A percentile compares a stretch with the other conserved stretches of the same genome.
phyloP scores from a whole-genome alignment of 805 yeast species.

The Saccharomycopsis fermentans region DNA sequence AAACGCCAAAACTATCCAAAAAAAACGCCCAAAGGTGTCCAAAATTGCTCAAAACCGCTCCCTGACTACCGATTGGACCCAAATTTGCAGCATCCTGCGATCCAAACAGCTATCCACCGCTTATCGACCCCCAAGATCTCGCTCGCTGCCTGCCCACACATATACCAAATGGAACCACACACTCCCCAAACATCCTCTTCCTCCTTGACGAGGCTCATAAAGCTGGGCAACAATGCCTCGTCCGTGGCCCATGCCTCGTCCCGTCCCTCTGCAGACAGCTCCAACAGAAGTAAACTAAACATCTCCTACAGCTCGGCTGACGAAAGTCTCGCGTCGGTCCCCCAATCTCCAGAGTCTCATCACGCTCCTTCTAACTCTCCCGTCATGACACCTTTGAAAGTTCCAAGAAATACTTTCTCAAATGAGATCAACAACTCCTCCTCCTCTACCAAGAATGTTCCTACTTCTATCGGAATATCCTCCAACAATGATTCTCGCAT shows the following conservation, averaged over 20 bases:
- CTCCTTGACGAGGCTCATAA: background rate
- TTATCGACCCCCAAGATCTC: too few relatives aligned
- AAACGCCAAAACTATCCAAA: too few relatives aligned
- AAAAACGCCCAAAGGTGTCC: too few relatives aligned
- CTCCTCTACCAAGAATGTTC: background rate
- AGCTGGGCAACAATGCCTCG: background rate
- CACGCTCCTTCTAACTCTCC: conserved; percentile 5
- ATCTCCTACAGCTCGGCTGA: background rate
- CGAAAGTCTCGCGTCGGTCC: background rate
- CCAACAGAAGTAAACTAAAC: background rate
- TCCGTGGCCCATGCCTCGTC: background rate
- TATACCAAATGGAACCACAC: background rate
- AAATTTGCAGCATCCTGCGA: too few relatives aligned
- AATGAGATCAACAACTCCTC: background rate
- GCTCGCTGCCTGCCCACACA: too few relatives aligned
- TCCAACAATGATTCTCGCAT: background rate
- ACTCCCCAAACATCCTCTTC: background rate
- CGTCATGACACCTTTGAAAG: background rate
- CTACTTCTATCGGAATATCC: background rate
- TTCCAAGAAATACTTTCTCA: background rate
- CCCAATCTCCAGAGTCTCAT: conserved; percentile 1
- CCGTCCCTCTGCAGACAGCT: background rate
- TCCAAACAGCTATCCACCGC: too few relatives aligned
- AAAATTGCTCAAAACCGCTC: too few relatives aligned
- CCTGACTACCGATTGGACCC: too few relatives aligned